Base-by-base conservation (phyloP, 2,329 filamentous ascomycete genomes). In the Curvularia lunata region DNA sequence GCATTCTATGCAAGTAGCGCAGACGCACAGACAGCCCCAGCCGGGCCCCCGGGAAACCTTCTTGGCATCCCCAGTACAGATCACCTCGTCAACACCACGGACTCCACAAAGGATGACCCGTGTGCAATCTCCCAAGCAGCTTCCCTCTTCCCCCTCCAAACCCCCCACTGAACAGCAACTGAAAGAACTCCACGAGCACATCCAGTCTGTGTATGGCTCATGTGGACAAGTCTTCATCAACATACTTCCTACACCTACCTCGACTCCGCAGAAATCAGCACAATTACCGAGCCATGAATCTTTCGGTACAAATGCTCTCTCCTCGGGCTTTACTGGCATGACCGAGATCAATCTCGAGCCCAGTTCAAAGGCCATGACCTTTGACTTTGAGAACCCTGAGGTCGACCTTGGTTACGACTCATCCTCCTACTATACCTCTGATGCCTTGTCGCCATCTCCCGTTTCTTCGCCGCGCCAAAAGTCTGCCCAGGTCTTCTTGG, bases 1-100 rank as follows among this genome's bases (percentile, higher is more conserved):
- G 86, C 89, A 92, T 85, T 84, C 87, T 81, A 85, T 92, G 88
- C 90, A 89, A 89, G 90, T 91, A 91, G 85, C 89, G 88, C 91
- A 94, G 86, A 87, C 91, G 88, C 91, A 92, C 83, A 87, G 86
- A 85, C 85, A 87, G 85, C 86, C 86, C 86, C 88, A 90, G 87
- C 89, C 89, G 86, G 88, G 89, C 85, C 83, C 78, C 72, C 76
- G 80, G 60, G 69, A 74, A 73, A 52, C 72, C 72, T 70, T 73
- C 64, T 62, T 74, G 63, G 69, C 55, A 58, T 75, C 74, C 65
- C 69, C 74, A 76, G 71, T 75, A 74, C 74, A 75, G 68, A 68
- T 70, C 55, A 71, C 70, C 67, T 69, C 70, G 64, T 61, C 67
- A 48, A 75, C 72, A 48, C 74, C 74, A 34, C 73, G 68, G 58